Conservation (phyloP, 2,329 filamentous ascomycete genomes). For the Scedosporium dehoogii region DNA sequence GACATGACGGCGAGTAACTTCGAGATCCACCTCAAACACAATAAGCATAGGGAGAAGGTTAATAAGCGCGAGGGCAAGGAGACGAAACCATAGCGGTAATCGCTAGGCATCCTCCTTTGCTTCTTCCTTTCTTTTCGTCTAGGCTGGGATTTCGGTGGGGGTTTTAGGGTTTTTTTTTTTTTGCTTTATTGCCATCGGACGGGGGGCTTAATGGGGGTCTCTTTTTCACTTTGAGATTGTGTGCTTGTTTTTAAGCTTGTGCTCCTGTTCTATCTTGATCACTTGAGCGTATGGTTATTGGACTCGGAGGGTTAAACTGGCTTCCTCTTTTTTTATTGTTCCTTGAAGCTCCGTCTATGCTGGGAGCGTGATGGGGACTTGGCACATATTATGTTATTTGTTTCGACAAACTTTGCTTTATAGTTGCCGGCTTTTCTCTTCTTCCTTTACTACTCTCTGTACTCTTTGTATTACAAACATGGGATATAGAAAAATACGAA, state of each 20-base stretch:
- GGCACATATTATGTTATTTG: neutral
- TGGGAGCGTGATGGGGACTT: neutral
- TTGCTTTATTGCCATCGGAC: too few species aligned
- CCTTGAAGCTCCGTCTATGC: neutral
- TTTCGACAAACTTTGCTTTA: neutral
- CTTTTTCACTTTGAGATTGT: too few species aligned
- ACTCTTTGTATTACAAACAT: neutral
- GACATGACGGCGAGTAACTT: slow-evolving; percentile 83
- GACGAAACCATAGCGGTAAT: slow-evolving; percentile 8
- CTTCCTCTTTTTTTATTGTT: neutral
- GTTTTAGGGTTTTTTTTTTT: neutral
- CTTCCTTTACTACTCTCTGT: neutral
- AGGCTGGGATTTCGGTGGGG: neutral
- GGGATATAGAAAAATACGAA: neutral
- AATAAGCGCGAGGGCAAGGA: slow-evolving; percentile 19
- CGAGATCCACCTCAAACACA: slow-evolving; percentile 82
- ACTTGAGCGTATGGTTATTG: neutral
- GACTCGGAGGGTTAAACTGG: neutral
- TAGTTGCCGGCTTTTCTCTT: neutral
- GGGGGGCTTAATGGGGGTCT: too few species aligned
- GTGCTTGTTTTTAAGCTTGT: neutral
- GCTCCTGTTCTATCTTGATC: neutral
- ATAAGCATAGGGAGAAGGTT: slow-evolving; percentile 65
- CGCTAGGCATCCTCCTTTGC: neutral
- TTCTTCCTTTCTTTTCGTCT: neutral